Base-by-base conservation (phyloP, 2,329 filamentous ascomycete species). In the Penicillium verrucosum region DNA sequence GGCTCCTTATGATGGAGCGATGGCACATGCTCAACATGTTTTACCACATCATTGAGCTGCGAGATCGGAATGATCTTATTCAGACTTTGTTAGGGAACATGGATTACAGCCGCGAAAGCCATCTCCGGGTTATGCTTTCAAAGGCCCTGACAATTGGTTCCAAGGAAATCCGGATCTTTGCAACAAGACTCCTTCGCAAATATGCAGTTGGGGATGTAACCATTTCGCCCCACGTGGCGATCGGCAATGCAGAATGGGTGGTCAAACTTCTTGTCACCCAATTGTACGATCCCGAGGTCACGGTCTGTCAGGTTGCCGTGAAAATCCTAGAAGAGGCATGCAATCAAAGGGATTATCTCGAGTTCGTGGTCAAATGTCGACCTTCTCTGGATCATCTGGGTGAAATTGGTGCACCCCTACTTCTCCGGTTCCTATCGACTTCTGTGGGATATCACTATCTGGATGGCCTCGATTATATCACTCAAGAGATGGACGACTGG, bases 11-110 rank as follows among this genome's bases (percentile, higher is more conserved):
- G 77, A 84, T 99, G 69, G 93, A 97, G 72, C 82, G 91, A 66
- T 97, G 94, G 93, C 90, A 92, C 66, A 95, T 99, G 82, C 92
- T 97, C 77, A 97, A 97, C 74, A 99, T 99, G 91, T 95, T 97
- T 81, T 99, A 99, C 71, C 94, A 97, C 74, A 96, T 99, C 59
- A 84, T 97, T 56, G 93, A 97, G 69, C 81, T 96, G 43, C 91
- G 89, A 66, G 89, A 94, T 73, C 88, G 94, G 2, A 91, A 93
- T 44, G 94, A 99, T 71, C 80, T 99, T 57, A 91, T 97, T 70
- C 91, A 92, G 70, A 82, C 93, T 10, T 82, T 99, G 32, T 81
- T 99, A 9, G 88, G 89, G 47, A 94, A 92, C 68, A 92, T 99
- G 75, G 93, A 99, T 75, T 99, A 96, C 70, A 89, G 87, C 21